Evolutionary conservation across 2,329 filamentous ascomycete genomes (phyloP).

Genomic region (Venturia pyrina): DNA sequence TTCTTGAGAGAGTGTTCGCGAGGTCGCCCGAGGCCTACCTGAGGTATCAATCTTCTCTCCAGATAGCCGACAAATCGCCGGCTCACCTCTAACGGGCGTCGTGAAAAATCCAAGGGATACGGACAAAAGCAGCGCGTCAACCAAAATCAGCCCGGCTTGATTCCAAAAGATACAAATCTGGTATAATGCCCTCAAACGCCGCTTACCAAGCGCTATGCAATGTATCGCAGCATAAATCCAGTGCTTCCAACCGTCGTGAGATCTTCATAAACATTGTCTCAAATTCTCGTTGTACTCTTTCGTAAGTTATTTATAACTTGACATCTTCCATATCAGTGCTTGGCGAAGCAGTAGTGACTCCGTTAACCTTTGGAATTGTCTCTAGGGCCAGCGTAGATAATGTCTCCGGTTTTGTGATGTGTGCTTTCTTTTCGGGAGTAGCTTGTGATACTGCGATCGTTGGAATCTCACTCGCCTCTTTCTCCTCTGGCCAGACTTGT

Average conservation of each 20-base stretch:
- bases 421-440: not conserved
- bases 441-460: not conserved
- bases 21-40: too few relatives aligned
- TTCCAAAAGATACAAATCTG: constrained; percentile 1
- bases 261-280: constrained; percentile 1
- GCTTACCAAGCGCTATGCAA: not conserved
- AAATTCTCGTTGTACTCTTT: not conserved
- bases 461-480: not conserved
- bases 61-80: too few relatives aligned
- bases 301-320: not conserved
- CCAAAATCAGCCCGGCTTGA: not conserved
- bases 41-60: too few relatives aligned
- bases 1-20: too few relatives aligned
- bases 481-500: constrained; percentile 1
- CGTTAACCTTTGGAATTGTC: not conserved
- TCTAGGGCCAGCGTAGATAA: not conserved
- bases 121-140: not conserved
- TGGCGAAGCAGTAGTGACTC: not conserved
- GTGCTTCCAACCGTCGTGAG: not conserved
- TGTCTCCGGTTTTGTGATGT: not conserved
- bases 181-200: constrained; percentile 3
- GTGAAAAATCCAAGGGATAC: too few relatives aligned
- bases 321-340: not conserved
- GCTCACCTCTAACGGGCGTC: too few relatives aligned
- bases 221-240: constrained; percentile 3